These are phyloP conservation scores for Schwanniomyces polymorphus DNA, from an alignment of 805 yeast species.

Conservation along the genomic window DNA sequence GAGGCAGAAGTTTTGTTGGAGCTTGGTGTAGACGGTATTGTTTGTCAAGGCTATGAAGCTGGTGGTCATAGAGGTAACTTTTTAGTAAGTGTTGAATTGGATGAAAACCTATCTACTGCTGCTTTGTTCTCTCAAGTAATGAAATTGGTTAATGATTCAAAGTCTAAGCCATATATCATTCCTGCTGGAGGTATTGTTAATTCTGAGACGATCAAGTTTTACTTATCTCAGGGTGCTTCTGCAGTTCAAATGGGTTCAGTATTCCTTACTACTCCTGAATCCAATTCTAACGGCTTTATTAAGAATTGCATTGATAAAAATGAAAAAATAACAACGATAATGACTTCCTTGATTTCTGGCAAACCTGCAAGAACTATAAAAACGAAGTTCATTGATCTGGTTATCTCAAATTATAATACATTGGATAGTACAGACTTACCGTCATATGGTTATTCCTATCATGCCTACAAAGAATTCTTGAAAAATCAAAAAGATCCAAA, in stretches of 20 bases:
- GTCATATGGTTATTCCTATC: constrained; percentile 33
- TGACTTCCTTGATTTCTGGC: constrained; percentile 39
- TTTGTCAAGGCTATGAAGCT: constrained; percentile 61
- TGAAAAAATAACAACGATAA: constrained; percentile 17
- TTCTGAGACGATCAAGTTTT: constrained; percentile 24
- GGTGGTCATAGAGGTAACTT: constrained; percentile 66
- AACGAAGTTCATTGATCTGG: constrained; percentile 31
- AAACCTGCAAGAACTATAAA: constrained; percentile 35
- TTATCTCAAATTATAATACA: constrained; percentile 11
- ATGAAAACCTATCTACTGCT: constrained; percentile 36
- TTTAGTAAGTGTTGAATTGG: constrained; percentile 20
- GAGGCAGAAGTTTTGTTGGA: constrained; percentile 38
- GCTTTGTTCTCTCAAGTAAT: constrained; percentile 23
- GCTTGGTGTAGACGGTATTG: constrained; percentile 46
- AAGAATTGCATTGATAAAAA: constrained; percentile 7
- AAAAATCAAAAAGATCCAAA: constrained; percentile 9
- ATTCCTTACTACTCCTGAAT: constrained; percentile 40
- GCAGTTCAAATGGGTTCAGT: constrained; percentile 60
- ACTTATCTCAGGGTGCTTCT: constrained; percentile 43
- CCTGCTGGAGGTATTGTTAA: constrained; percentile 57
- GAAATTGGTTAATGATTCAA: background rate
- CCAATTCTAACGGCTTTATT: constrained; percentile 17
- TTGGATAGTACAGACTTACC: constrained; percentile 20
- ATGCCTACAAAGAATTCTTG: constrained; percentile 27
- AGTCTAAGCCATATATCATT: constrained; percentile 26